Conservation (phyloP, 352 stramenopile species). For the Peronospora tabacina region DNA sequence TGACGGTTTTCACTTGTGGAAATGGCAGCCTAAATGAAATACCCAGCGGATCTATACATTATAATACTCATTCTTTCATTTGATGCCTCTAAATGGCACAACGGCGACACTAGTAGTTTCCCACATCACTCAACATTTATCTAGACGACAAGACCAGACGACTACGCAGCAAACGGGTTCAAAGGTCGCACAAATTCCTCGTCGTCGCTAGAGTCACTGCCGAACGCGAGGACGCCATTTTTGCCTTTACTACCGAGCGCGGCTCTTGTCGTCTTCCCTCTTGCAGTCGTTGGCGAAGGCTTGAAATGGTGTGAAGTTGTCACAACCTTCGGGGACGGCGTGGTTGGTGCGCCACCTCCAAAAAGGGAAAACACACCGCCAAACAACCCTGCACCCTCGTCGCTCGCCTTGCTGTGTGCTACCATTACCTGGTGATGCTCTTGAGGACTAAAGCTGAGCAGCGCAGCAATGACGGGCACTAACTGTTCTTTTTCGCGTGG, state of each 20-base stretch:
- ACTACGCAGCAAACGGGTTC: slow-evolving; percentile 58
- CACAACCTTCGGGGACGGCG: slow-evolving; percentile 44
- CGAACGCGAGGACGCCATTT: slow-evolving; percentile 25
- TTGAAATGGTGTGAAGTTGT: slow-evolving; percentile 41
- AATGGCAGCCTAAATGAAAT: too few species aligned
- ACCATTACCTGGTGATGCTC: slow-evolving; percentile 58
- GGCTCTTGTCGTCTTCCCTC: slow-evolving; percentile 15
- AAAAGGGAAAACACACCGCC: slow-evolving; percentile 75
- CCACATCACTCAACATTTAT: slow-evolving; percentile 19
- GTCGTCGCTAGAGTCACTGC: slow-evolving; percentile 42
- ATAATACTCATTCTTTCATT: slow-evolving; percentile 16
- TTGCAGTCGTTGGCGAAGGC: slow-evolving; percentile 22
- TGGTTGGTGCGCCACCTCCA: slow-evolving; percentile 22
- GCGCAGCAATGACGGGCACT: slow-evolving; percentile 66
- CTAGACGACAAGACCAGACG: slow-evolving; percentile 2
- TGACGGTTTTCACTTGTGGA: too few species aligned
- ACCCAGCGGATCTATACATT: background rate
- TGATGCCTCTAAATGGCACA: slow-evolving; percentile 15
- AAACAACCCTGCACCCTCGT: slow-evolving; percentile 41
- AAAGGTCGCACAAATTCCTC: slow-evolving; percentile 39
- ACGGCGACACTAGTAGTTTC: slow-evolving; percentile 13
- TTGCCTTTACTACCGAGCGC: slow-evolving; percentile 30
- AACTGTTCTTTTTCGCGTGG: slow-evolving; percentile 66
- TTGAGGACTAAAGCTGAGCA: slow-evolving; percentile 65
- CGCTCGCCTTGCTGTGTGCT: slow-evolving; percentile 30